Conservation (phyloP, 768 basidiomycete species). For the Mycena amicta region DNA sequence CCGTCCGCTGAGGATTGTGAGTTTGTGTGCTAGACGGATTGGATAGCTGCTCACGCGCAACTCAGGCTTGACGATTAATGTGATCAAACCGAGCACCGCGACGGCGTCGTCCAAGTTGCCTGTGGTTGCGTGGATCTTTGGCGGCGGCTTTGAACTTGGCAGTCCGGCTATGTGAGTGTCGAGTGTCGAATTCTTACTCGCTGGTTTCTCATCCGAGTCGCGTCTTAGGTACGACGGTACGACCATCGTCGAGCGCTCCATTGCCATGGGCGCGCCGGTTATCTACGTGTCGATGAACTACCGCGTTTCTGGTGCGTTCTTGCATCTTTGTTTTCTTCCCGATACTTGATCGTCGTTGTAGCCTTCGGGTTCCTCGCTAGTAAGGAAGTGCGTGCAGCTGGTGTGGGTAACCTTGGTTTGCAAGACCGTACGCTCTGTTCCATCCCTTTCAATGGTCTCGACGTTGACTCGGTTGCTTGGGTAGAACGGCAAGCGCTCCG, state of each 20-base stretch:
- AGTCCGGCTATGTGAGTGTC: slow-evolving; percentile 27
- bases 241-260: slow-evolving; percentile 46
- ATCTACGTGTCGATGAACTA: slow-evolving; percentile 61
- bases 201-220: no score
- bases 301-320: slow-evolving; percentile 28
- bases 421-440: slow-evolving; percentile 48
- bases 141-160: slow-evolving; percentile 35
- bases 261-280: slow-evolving; percentile 45
- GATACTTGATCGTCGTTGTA: no score
- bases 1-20: slow-evolving; percentile 48
- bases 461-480: background rate
- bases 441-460: slow-evolving; percentile 7
- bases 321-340: no score
- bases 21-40: slow-evolving; percentile 3
- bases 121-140: slow-evolving; percentile 54
- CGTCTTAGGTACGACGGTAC: slow-evolving; percentile 47
- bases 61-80: slow-evolving; percentile 47
- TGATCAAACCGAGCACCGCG: slow-evolving; percentile 42
- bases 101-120: slow-evolving; percentile 44
- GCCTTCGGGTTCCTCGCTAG: slow-evolving; percentile 50
- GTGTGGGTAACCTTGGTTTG: slow-evolving; percentile 59
- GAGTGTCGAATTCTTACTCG: no score
- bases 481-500: slow-evolving; percentile 57
- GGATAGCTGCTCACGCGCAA: background rate
- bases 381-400: slow-evolving; percentile 45